Conservation (phyloP, 495 filamentous ascomycete genomes). For the Annulohypoxylon maeteangense region DNA sequence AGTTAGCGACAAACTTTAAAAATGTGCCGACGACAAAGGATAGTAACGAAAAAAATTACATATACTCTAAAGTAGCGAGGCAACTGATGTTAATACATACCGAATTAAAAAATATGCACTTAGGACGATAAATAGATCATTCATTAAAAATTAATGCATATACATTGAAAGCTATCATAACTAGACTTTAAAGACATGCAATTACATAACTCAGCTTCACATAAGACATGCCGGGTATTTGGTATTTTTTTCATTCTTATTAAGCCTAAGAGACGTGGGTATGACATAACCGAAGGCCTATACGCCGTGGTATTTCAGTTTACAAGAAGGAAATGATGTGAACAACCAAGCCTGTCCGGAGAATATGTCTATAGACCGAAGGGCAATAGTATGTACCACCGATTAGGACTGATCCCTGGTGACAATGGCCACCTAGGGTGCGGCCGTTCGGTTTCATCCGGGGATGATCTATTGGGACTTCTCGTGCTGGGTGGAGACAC, state of each 20-base stretch:
- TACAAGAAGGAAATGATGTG: conserved; percentile 57
- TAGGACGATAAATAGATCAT: background rate
- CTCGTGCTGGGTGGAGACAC: conserved; percentile 85
- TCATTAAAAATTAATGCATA: background rate
- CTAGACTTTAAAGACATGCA: background rate
- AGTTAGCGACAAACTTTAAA: no score
- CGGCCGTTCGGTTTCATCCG: conserved; percentile 29
- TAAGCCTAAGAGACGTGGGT: conserved; percentile 53
- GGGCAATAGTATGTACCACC: conserved; percentile 48
- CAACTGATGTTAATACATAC: no score
- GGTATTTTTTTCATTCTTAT: conserved; percentile 51
- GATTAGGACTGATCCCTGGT: conserved; percentile 32
- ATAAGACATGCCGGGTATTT: conserved; percentile 5
- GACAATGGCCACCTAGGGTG: conserved; percentile 18
- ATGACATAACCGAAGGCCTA: conserved; percentile 50
- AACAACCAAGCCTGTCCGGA: conserved; percentile 46
- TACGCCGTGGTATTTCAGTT: conserved; percentile 52
- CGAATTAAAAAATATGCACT: background rate
- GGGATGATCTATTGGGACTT: conserved; percentile 68
- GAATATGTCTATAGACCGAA: conserved; percentile 47
- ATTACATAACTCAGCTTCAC: background rate
- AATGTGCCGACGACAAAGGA: no score
- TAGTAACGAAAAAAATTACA: no score
- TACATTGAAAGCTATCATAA: background rate
- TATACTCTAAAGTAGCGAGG: no score